These are phyloP conservation scores for Prunus dulcis DNA, from an alignment of 306 rosid genomes.

Conservation along the genomic window DNA sequence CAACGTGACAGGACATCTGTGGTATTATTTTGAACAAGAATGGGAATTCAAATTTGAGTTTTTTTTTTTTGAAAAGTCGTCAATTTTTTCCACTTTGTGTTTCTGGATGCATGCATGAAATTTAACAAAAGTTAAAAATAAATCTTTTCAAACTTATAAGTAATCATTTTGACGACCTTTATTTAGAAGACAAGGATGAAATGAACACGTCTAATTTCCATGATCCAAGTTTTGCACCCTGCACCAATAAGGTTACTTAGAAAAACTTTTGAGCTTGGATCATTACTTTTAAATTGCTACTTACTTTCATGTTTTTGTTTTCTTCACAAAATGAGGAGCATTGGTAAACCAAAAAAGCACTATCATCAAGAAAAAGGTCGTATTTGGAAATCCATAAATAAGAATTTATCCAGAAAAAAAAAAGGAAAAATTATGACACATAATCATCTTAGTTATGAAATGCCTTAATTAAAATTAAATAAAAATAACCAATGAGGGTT, in stretches of 20 bases:
- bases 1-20: background rate
- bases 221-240: too few relatives aligned
- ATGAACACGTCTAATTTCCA: too few relatives aligned
- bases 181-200: too few relatives aligned
- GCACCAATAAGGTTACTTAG: background rate
- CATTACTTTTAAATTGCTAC: background rate
- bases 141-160: background rate
- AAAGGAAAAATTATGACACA: too few relatives aligned
- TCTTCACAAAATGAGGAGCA: background rate
- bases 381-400: too few relatives aligned
- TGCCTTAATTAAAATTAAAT: too few relatives aligned
- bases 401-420: too few relatives aligned
- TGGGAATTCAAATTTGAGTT: background rate
- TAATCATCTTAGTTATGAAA: too few relatives aligned
- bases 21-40: too few relatives aligned
- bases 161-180: background rate
- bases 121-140: background rate
- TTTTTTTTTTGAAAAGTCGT: background rate
- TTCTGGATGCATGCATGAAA: background rate
- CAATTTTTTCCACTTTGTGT: background rate
- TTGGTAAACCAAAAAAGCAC: too few relatives aligned
- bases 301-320: background rate
- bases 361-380: too few relatives aligned
- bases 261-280: background rate
- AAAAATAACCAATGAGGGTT: too few relatives aligned